Evolutionary conservation across 352 stramenopile species (phyloP).

Genomic region (Lagenidium sp.): DNA sequence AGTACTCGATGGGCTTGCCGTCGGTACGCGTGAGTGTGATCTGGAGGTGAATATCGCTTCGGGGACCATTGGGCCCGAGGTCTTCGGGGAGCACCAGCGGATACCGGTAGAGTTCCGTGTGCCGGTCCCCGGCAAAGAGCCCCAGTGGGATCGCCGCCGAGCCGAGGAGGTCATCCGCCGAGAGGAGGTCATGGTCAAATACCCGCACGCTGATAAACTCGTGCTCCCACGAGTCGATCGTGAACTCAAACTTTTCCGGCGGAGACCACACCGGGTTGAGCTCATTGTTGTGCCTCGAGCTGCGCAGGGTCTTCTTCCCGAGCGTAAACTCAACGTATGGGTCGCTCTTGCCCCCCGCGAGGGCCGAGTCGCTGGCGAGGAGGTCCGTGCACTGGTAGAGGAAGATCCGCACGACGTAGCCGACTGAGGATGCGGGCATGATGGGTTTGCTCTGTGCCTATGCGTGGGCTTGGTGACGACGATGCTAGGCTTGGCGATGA

Average conservation of each 20-base stretch:
- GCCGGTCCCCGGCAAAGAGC: conserved; percentile 43
- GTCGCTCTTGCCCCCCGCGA: conserved; percentile 63
- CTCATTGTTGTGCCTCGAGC: conserved; percentile 50
- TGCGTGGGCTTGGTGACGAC: too few relatives aligned
- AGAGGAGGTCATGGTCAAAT: conserved; percentile 63
- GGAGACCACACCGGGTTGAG: conserved; percentile 63
- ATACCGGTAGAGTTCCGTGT: conserved; percentile 63
- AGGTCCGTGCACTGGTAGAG: conserved; percentile 61
- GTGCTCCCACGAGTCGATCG: conserved; percentile 46
- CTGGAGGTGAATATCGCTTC: conserved; percentile 56
- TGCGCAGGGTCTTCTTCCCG: conserved; percentile 39
- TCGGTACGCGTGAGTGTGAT: conserved; percentile 44
- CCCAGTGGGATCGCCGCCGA: conserved; percentile 54
- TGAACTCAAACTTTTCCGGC: conserved; percentile 69
- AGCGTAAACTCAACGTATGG: conserved; percentile 63
- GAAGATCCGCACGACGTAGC: conserved; percentile 39
- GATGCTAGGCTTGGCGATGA: too few relatives aligned
- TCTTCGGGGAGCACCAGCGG: conserved; percentile 57
- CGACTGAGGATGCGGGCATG: too few relatives aligned
- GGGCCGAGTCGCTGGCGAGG: conserved; percentile 29
- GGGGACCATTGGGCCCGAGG: conserved; percentile 24
- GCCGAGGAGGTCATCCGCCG: conserved; percentile 63
- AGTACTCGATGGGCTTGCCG: conserved; percentile 32
- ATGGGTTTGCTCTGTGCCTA: too few relatives aligned
- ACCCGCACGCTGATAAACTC: conserved; percentile 59